phyloP scores from a whole-genome alignment of 2,329 filamentous ascomycete species.

The Cercospora sp. region DNA sequence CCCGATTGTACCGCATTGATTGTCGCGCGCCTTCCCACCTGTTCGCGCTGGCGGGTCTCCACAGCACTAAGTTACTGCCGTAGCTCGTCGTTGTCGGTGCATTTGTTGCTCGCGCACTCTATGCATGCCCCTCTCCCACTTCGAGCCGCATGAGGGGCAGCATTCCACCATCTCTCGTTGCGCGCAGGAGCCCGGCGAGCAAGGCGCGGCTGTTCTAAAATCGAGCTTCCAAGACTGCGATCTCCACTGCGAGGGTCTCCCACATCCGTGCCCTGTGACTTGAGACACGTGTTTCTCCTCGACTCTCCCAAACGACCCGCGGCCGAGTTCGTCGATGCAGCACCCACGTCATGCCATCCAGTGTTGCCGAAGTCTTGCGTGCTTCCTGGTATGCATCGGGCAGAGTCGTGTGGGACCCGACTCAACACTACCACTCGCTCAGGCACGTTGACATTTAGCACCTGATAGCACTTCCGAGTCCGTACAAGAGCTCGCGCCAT shows the following conservation, averaged over 20 bases:
- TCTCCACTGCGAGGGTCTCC: not conserved
- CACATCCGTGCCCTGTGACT: not conserved
- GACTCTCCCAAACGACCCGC: not conserved
- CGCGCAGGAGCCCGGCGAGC: not conserved
- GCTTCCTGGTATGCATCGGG: not conserved
- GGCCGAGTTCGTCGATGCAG: not conserved
- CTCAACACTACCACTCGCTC: constrained; percentile 1
- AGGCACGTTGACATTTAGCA: not conserved
- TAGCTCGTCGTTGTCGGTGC: not conserved
- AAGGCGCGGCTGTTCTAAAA: not conserved
- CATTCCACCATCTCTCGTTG: not conserved
- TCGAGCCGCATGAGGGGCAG: not conserved
- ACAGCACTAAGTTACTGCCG: not conserved
- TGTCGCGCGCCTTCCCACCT: not conserved
- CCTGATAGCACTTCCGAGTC: not conserved
- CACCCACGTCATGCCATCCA: not conserved
- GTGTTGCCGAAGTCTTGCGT: not conserved
- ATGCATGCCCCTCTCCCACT: not conserved
- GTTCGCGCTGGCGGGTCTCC: not conserved
- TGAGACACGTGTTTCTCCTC: constrained; percentile 1
- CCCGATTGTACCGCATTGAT: not conserved
- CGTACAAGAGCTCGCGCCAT: not conserved
- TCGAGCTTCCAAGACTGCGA: not conserved
- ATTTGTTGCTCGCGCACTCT: not conserved
- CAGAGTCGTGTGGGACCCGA: not conserved